Conservation (phyloP, 2,329 filamentous ascomycete species). For the Fusarium subglutinans region DNA sequence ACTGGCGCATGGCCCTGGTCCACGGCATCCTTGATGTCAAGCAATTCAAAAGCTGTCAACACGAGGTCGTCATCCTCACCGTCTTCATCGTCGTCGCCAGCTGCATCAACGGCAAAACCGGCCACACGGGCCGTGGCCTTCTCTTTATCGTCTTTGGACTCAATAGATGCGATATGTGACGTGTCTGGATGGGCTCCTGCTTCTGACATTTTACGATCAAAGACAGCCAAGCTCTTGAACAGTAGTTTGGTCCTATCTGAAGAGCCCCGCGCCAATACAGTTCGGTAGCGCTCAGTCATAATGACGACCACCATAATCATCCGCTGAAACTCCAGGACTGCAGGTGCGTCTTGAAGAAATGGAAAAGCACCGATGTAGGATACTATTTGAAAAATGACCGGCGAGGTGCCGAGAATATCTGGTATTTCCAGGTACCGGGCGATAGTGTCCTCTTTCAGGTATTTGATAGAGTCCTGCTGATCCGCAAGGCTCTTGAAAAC, state of each 20-base stretch:
- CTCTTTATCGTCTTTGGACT: conserved; percentile 14
- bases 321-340: conserved; percentile 73
- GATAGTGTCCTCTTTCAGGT: conserved; percentile 75
- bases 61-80: conserved; percentile 70
- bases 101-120: conserved; percentile 59
- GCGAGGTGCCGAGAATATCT: conserved; percentile 72
- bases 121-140: conserved; percentile 33
- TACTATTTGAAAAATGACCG: conserved; percentile 76
- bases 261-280: conserved; percentile 67
- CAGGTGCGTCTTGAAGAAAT: conserved; percentile 75
- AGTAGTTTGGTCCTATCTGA: conserved; percentile 70
- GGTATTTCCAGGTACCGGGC: conserved; percentile 78
- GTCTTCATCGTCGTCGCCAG: conserved; percentile 56
- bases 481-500: conserved; percentile 78
- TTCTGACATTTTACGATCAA: conserved; percentile 65
- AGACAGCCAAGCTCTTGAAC: conserved; percentile 77
- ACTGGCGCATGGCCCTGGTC: conserved; percentile 60
- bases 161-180: not conserved
- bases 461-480: conserved; percentile 66
- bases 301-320: conserved; percentile 78
- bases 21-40: conserved; percentile 71
- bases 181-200: conserved; percentile 2
- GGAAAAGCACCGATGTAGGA: conserved; percentile 79
- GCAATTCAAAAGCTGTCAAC: conserved; percentile 72
- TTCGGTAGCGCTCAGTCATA: conserved; percentile 74